Conservation (phyloP, 257 asterid species). For the Solanum pimpinellifolium region DNA sequence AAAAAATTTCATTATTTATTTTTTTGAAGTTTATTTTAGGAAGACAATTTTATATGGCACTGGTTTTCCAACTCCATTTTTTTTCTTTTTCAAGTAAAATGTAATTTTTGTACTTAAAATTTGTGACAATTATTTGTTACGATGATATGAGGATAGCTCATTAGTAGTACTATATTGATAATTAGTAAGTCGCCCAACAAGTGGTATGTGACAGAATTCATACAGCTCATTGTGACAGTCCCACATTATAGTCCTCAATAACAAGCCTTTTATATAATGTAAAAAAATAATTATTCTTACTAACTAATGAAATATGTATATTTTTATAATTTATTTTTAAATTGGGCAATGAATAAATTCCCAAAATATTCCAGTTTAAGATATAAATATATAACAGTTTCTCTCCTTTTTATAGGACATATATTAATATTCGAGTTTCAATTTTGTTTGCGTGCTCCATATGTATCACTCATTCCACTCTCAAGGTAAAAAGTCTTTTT, state of each 20-base stretch:
- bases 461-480: neutral
- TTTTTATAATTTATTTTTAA: neutral
- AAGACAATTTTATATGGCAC: neutral
- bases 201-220: conserved; percentile 3
- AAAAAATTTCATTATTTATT: neutral
- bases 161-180: neutral
- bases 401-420: neutral
- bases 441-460: neutral
- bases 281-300: neutral
- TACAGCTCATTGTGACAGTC: conserved; percentile 27
- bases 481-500: neutral
- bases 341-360: neutral
- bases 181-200: neutral
- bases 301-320: neutral
- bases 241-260: neutral
- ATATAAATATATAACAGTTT: neutral
- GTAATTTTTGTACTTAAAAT: neutral
- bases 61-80: neutral
- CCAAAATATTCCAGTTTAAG: neutral
- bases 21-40: neutral
- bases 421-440: neutral
- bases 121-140: neutral
- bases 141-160: neutral
- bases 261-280: neutral
- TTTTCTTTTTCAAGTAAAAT: neutral